Percentiles rank a stretch among this genome's conserved stretches.
Evolutionary conservation across 164 flowering plant species (phyloP).

Genomic region (Echeveria elegans): DNA sequence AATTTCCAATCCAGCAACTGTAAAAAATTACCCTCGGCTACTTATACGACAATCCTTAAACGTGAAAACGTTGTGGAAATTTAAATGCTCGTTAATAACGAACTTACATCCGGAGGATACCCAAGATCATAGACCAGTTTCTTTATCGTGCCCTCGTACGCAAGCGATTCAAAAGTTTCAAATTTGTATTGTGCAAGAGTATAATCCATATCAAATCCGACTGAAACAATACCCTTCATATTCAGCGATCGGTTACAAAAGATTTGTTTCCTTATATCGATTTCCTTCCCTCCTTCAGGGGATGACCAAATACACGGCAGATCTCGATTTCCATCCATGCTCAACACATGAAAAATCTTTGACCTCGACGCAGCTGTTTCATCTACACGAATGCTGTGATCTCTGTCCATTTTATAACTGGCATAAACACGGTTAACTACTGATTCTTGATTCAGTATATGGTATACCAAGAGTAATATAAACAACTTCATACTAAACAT

Average conservation of each 20-base stretch:
- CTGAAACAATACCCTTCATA: constrained; percentile 86
- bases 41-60: neutral
- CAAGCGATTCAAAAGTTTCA: constrained; percentile 92
- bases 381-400: constrained; percentile 15
- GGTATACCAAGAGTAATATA: constrained; percentile 3
- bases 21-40: neutral
- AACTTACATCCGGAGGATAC: constrained; percentile 73
- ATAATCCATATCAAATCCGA: constrained; percentile 98
- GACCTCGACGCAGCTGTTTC: constrained; percentile 12
- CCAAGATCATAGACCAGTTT: constrained; percentile 85
- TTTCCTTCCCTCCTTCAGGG: constrained; percentile 40
- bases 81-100: neutral
- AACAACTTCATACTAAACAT: neutral
- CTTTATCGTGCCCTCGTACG: constrained; percentile 79
- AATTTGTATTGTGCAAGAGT: constrained; percentile 94
- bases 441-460: no score
- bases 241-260: constrained; percentile 92
- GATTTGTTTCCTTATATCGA: constrained; percentile 64
- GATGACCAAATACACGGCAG: constrained; percentile 75
- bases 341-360: constrained; percentile 13
- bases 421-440: constrained; percentile 28
- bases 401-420: constrained; percentile 37
- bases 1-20: constrained; percentile 84
- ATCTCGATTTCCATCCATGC: constrained; percentile 19
- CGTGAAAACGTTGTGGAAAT: no score